Base-by-base conservation (phyloP, 352 stramenopile genomes). In the Phytophthora nicotianae region DNA sequence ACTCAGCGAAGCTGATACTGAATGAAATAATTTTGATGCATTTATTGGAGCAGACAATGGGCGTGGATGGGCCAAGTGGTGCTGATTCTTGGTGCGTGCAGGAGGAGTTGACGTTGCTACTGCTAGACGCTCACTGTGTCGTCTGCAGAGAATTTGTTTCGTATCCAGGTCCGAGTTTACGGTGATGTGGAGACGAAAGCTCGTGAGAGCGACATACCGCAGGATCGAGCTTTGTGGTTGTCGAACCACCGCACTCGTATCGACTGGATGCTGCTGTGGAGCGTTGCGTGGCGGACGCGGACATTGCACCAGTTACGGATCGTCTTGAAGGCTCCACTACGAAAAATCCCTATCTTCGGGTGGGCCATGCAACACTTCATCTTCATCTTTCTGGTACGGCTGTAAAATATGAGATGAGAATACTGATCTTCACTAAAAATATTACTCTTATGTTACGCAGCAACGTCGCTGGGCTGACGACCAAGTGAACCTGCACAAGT, bases 281-380 rank as follows among this genome's bases (percentile, higher is more conserved):
- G 70, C 38, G 60, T 95, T 21, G 74, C 81, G 8, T 68, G 87
- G 60, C 71, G 85, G 23, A 88, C 72, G 17, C 56, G 62, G 8
- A 76, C 74, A 40, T 70, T 90, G 32, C 67, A 79, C 37, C 68
- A 79, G 19, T 61, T 95, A 38, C 77, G 78, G 45, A 92, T 95
- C 50, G 68, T 93, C 21, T 74, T 92, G 49, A 95, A 95, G 67
- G 79, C 78, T n/a, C 78, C 81, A 20, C 66, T 95, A 32, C 81
- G 81, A 21, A 74, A 73, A 50, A 62, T 89, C 26, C 86, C 86
- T 41, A 79, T 95, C 63, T 92, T 93, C 52, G 86, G 86, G 3
- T 95, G 84, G 86, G 84, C 82, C 51, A 95, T 93, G 84, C 84
- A 93, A 72, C 77, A 88, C 62, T 93, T 95, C 35, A 68, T 91